These are phyloP conservation scores for Paragyromitra xinjiangensis DNA, from an alignment of 495 filamentous ascomycete species.

Conservation along the genomic window DNA sequence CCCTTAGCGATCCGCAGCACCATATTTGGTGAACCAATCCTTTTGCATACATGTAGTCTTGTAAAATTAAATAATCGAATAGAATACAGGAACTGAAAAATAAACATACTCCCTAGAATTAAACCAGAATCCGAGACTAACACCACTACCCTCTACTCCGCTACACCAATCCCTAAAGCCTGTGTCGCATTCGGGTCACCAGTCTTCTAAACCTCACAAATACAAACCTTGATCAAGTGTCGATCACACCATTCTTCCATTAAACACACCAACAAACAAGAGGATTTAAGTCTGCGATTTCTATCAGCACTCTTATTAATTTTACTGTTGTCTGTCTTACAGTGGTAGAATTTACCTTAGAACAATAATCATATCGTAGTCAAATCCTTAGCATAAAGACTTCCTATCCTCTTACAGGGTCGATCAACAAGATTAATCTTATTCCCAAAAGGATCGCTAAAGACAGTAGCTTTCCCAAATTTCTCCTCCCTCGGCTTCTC, in stretches of 20 bases:
- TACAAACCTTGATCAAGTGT: background rate
- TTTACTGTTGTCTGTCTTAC: background rate
- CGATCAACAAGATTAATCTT: slow-evolving; percentile 34
- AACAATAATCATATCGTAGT: background rate
- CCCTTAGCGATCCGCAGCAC: too few relatives aligned
- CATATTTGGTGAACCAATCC: too few relatives aligned
- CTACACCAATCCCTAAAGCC: background rate
- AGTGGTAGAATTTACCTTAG: background rate
- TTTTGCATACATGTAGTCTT: background rate
- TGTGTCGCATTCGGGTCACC: too few relatives aligned
- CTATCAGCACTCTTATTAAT: background rate
- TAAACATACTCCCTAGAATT: background rate
- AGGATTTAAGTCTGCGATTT: background rate
- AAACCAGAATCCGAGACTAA: background rate
- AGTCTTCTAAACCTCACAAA: background rate
- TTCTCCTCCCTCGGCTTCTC: slow-evolving; percentile 34
- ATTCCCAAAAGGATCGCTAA: slow-evolving; percentile 38
- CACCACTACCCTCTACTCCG: background rate
- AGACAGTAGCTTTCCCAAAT: slow-evolving; percentile 30
- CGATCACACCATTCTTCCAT: background rate
- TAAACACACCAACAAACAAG: background rate
- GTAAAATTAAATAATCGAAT: background rate
- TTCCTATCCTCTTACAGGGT: slow-evolving; percentile 36
- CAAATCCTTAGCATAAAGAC: slow-evolving; percentile 38
- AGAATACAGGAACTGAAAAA: background rate